phyloP scores from a whole-genome alignment of 106 monocot species.

The Agapanthus africanus region DNA sequence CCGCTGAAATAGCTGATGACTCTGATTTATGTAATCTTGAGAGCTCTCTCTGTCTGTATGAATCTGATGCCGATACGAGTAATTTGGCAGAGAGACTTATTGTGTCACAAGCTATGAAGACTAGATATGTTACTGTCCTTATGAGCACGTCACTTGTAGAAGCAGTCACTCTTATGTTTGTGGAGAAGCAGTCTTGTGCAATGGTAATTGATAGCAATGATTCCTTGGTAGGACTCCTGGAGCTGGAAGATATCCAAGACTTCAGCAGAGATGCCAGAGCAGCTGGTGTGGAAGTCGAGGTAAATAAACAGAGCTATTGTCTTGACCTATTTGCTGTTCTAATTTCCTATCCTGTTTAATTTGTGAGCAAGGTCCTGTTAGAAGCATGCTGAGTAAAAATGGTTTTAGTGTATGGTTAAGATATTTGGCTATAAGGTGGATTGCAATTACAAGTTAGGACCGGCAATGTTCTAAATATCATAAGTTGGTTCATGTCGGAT shows the following conservation, averaged over 20 bases:
- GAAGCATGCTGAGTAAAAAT: no score
- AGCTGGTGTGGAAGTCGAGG: slow-evolving; percentile 18
- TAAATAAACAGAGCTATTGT: slow-evolving; percentile 1
- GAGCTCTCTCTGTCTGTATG: slow-evolving; percentile 72
- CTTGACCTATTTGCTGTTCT: neutral
- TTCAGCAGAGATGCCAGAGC: slow-evolving; percentile 20
- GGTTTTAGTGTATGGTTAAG: no score
- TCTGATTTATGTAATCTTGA: slow-evolving; percentile 57
- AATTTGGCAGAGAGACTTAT: slow-evolving; percentile 33
- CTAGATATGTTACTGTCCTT: slow-evolving; percentile 45
- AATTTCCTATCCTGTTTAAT: neutral
- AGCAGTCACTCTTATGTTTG: slow-evolving; percentile 52
- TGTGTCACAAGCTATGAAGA: slow-evolving; percentile 77
- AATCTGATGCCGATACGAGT: slow-evolving; percentile 18
- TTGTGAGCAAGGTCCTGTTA: neutral
- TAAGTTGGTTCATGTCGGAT: no score
- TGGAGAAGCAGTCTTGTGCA: slow-evolving; percentile 52
- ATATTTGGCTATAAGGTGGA: no score
- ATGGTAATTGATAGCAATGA: slow-evolving; percentile 35
- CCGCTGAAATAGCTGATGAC: slow-evolving; percentile 11
- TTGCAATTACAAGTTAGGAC: no score
- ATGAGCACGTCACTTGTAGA: slow-evolving; percentile 40
- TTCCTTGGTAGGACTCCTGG: slow-evolving; percentile 45
- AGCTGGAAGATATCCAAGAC: slow-evolving; percentile 49
- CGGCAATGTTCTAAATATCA: no score